Percentiles rank a stretch among this genome's conserved stretches.
Conservation (phyloP, 768 basidiomycete species). For the Sistotremastrum niveocremeum region DNA sequence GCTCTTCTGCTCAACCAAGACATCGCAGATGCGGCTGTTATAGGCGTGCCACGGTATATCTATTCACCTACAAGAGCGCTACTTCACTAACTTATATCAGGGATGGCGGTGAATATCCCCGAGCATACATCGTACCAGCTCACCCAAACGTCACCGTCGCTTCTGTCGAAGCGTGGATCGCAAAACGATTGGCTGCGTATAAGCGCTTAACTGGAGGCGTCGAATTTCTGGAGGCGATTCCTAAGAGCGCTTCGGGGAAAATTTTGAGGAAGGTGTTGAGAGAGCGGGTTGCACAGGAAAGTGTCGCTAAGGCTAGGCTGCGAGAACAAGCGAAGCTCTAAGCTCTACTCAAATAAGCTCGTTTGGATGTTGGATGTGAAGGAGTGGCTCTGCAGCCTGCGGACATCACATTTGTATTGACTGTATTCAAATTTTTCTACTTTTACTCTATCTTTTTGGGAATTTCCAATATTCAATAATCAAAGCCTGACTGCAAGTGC, state of each 20-base stretch:
- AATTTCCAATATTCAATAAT: too few species aligned
- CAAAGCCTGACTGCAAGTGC: too few species aligned
- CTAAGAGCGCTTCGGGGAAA: conserved; percentile 29
- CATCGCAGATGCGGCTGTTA: conserved; percentile 27
- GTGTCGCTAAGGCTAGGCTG: too few species aligned
- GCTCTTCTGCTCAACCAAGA: conserved; percentile 22
- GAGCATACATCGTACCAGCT: conserved; percentile 3
- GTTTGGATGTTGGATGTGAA: too few species aligned
- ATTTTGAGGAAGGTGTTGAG: conserved; percentile 27
- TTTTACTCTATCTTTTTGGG: too few species aligned
- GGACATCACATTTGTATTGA: too few species aligned
- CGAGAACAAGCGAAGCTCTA: too few species aligned
- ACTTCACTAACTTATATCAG: neutral
- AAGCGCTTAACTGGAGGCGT: conserved; percentile 10
- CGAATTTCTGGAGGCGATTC: conserved; percentile 20
- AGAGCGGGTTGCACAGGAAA: conserved; percentile 8
- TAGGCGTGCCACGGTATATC: conserved; percentile 20
- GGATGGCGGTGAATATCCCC: conserved; percentile 1
- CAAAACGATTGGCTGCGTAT: conserved; percentile 8
- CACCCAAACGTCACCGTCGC: neutral
- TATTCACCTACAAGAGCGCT: neutral
- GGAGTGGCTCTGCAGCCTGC: too few species aligned
- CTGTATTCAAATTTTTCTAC: too few species aligned
- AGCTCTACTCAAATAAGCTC: too few species aligned
- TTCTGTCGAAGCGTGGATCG: conserved; percentile 1